Evolutionary conservation across 257 asterid species (phyloP).

Genomic region (Nicotiana knightiana): DNA sequence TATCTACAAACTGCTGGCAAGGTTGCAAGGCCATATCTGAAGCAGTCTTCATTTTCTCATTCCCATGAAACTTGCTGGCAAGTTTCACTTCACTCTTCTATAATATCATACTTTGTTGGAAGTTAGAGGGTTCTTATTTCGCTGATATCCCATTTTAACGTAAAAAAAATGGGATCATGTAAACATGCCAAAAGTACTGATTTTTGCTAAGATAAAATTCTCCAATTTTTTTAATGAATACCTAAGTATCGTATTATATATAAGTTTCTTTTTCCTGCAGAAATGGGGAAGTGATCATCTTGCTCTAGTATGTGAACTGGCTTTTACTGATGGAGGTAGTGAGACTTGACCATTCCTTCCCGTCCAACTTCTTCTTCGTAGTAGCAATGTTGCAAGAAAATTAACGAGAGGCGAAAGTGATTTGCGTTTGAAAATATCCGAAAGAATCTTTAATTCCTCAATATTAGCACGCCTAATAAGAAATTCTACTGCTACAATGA

Average conservation of each 20-base stretch:
- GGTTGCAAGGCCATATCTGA: not conserved
- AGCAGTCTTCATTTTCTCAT: not conserved
- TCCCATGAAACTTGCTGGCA: not conserved
- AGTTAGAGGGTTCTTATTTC: not conserved
- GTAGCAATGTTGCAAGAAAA: not conserved
- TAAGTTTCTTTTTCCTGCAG: slow-evolving; percentile 28
- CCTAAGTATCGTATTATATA: too few species aligned
- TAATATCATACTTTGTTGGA: not conserved
- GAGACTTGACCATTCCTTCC: slow-evolving; percentile 4
- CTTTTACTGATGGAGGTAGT: slow-evolving; percentile 36
- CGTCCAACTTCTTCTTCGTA: not conserved
- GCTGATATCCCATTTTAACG: not conserved
- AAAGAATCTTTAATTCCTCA: too few species aligned
- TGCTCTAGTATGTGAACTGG: slow-evolving; percentile 85
- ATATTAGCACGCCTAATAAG: too few species aligned
- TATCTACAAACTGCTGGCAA: not conserved
- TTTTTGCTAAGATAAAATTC: too few species aligned
- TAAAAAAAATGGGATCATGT: too few species aligned
- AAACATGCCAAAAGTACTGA: not conserved
- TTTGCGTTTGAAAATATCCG: too few species aligned
- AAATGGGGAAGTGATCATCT: slow-evolving; percentile 93
- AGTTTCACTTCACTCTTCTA: not conserved
- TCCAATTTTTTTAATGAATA: too few species aligned
- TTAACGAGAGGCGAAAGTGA: too few species aligned
- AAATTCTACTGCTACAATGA: too few species aligned